These are phyloP conservation scores for Cryptococcus sp. DNA, from an alignment of 1,284 basidiomycete genomes.

Conservation along the genomic window DNA sequence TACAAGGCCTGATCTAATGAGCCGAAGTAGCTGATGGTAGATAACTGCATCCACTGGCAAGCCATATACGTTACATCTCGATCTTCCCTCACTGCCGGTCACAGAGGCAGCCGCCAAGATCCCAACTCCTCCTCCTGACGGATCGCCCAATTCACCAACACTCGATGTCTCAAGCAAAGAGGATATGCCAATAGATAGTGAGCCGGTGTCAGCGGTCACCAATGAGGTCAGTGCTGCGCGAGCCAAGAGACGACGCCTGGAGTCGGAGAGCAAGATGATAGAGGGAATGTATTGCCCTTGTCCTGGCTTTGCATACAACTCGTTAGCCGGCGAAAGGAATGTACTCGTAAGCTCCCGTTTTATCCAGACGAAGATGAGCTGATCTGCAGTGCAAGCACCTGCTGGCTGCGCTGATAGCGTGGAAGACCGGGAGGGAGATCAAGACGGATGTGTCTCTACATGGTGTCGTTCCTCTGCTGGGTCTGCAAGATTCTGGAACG, in stretches of 20 bases:
- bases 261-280: constrained; percentile 10
- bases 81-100: constrained; percentile 9
- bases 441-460: constrained; percentile 20
- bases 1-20: constrained; percentile 3
- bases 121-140: neutral
- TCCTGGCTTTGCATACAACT: constrained; percentile 38
- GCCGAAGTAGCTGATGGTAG: constrained; percentile 5
- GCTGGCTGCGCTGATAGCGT: constrained; percentile 33
- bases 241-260: neutral
- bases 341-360: constrained; percentile 35
- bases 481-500: neutral
- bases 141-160: neutral
- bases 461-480: constrained; percentile 28
- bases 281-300: constrained; percentile 40
- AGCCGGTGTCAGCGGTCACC: neutral
- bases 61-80: constrained; percentile 36
- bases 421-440: constrained; percentile 23
- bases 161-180: neutral
- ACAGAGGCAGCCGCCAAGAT: constrained; percentile 2
- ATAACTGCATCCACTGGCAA: constrained; percentile 33
- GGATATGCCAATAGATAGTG: neutral
- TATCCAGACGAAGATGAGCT: neutral
- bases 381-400: constrained; percentile 41
- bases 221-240: neutral
- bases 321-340: constrained; percentile 26